These are phyloP conservation scores for Saccharum hybrid DNA, from an alignment of 202 grass and related monocot species.

Conservation along the genomic window DNA sequence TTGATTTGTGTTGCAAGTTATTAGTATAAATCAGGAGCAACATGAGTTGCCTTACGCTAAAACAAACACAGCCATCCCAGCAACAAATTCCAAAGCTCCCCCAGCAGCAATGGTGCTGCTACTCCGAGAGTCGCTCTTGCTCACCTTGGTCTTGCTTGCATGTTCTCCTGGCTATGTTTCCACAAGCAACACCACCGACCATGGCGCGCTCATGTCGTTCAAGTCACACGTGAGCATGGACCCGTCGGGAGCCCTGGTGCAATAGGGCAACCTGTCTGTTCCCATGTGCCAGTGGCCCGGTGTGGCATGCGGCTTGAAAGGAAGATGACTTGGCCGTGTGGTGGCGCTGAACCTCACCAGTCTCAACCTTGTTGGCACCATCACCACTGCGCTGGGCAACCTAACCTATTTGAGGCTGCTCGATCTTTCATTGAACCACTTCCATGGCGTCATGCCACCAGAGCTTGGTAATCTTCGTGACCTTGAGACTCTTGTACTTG, in stretches of 20 bases:
- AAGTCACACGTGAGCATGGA: conserved; percentile 23
- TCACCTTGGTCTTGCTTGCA: neutral
- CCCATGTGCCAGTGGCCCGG: conserved; percentile 51
- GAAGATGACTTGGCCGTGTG: conserved; percentile 17
- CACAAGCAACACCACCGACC: neutral
- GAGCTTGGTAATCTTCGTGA: no score
- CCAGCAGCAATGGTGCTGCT: neutral
- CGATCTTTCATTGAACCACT: no score
- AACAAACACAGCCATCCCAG: neutral
- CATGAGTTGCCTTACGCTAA: neutral
- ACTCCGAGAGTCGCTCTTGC: neutral
- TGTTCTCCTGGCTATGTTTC: neutral
- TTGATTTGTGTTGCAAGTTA: no score
- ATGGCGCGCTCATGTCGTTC: conserved; percentile 40
- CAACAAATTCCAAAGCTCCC: neutral
- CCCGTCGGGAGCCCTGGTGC: conserved; percentile 3
- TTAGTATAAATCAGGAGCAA: neutral
- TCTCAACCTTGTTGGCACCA: no score
- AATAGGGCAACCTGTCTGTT: conserved; percentile 39
- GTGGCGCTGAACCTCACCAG: conserved; percentile 40
- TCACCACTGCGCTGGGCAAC: no score
- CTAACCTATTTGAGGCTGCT: no score
- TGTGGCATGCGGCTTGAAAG: conserved; percentile 37
- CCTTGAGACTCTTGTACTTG: no score
- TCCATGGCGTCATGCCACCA: no score